phyloP scores from a whole-genome alignment of 1,284 basidiomycete species.

The Sanghuangporus sanghuang region DNA sequence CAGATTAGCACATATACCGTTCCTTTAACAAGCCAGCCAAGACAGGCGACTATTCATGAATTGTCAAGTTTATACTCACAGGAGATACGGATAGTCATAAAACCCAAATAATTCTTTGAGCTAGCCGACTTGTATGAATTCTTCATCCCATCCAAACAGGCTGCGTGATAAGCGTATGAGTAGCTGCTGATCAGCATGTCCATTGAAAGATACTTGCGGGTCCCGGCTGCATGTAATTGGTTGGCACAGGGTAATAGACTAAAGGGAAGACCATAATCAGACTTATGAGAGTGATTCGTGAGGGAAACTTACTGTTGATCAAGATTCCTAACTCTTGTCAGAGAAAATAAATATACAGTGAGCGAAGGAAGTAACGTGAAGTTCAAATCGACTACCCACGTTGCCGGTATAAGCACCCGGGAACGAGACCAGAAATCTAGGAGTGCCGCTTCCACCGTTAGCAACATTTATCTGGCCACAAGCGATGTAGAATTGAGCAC shows the following conservation, averaged over 20 bases:
- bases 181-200: background rate
- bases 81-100: too few relatives aligned
- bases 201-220: conserved; percentile 6
- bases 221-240: conserved; percentile 18
- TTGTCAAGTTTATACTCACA: too few relatives aligned
- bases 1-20: too few relatives aligned
- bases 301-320: conserved; percentile 11
- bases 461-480: conserved; percentile 31
- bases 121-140: background rate
- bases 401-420: conserved; percentile 34
- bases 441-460: conserved; percentile 33
- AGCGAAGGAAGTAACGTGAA: background rate
- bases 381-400: background rate
- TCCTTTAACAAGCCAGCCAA: too few relatives aligned
- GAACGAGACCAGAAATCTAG: conserved; percentile 29
- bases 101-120: background rate
- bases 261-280: background rate
- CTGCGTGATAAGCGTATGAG: background rate
- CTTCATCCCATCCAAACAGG: conserved; percentile 15
- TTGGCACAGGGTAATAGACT: conserved; percentile 16
- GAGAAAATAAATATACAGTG: background rate
- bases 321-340: conserved; percentile 15
- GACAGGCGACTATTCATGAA: too few relatives aligned
- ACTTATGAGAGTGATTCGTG: background rate
- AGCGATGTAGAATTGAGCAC: conserved; percentile 26